Evolutionary conservation across 768 basidiomycete genomes (phyloP).

Genomic region (Polyporus arcularius): DNA sequence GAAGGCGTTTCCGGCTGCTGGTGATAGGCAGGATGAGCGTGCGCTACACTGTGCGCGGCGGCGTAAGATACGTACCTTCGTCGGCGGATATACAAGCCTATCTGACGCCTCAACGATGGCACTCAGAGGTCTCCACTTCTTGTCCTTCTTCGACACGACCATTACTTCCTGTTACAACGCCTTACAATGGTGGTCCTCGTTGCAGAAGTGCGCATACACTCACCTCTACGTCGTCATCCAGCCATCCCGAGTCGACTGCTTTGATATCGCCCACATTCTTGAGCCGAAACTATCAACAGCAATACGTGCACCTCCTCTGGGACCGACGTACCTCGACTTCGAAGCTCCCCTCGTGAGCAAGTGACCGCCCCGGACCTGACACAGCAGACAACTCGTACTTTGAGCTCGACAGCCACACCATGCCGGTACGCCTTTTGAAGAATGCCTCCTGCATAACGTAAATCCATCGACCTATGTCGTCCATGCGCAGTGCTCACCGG

Average conservation of each 20-base stretch:
- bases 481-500: not conserved
- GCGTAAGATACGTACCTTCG: not conserved
- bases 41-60: not conserved
- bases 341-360: conserved; percentile 34
- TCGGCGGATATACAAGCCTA: not conserved
- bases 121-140: conserved; percentile 15
- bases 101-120: conserved; percentile 17
- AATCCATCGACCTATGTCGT: not conserved
- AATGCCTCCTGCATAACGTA: not conserved
- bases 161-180: conserved; percentile 44
- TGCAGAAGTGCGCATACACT: conserved; percentile 12
- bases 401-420: not conserved
- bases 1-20: not conserved
- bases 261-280: conserved; percentile 45
- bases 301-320: not conserved
- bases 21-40: not conserved
- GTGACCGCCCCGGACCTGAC: not conserved
- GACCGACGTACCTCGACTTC: conserved; percentile 39
- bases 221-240: conserved; percentile 52
- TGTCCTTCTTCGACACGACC: conserved; percentile 43
- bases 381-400: not conserved
- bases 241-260: conserved; percentile 46
- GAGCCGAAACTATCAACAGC: too few species aligned
- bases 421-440: not conserved
- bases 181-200: not conserved